Base-by-base conservation (phyloP, 2,329 filamentous ascomycete species). In the Cryphonectria parasitica region DNA sequence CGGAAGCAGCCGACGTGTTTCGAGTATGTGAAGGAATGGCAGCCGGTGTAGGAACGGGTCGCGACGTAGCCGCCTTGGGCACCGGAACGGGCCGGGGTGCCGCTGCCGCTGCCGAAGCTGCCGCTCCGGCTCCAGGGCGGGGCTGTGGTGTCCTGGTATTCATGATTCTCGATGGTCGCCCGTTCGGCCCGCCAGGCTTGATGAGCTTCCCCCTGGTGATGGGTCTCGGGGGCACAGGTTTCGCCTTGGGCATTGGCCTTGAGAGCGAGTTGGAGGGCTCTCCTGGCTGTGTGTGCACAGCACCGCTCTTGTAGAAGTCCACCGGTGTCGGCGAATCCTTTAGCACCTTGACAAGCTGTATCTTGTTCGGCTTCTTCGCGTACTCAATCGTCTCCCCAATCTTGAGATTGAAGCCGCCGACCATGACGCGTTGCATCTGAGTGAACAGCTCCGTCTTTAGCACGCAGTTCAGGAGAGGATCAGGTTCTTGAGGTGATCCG, bases 391-490 rank as follows among this genome's bases (percentile, higher is more conserved):
- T 87, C 39, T 96, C 91, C n/a, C 85, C 89, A 73, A 98, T 91
- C 81, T 92, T 94, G 64, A 99, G 82, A 78, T 90, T 94, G 78
- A 97, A 88, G 13, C 92, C 90, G 11, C 92, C 93, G 3, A 92
- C 90, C 81, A 97, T 92, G 67, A 90, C 89, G 66, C 89, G 90
- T 78, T 91, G 90, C 83, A 99, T 90, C 74, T 98, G 95, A 0
- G 95, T 97, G 78, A 98, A 97, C 81, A 99, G 91, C 78, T 99
- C 96, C 0, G 96, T 99, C 85, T 99, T 99, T 81, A 99, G 90
- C 28, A 98, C 84, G 78, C 96, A 99, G 82, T 91, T 97, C 77
- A 99, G 82, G 31, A 99, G 86, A n/a, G 96, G 94, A 80, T 99
- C 96, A 0, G 96, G 87, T 79, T 98, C 95, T 78, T 97, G 94